Conservation (phyloP, 345 rosid species). For the Salix exigua region DNA sequence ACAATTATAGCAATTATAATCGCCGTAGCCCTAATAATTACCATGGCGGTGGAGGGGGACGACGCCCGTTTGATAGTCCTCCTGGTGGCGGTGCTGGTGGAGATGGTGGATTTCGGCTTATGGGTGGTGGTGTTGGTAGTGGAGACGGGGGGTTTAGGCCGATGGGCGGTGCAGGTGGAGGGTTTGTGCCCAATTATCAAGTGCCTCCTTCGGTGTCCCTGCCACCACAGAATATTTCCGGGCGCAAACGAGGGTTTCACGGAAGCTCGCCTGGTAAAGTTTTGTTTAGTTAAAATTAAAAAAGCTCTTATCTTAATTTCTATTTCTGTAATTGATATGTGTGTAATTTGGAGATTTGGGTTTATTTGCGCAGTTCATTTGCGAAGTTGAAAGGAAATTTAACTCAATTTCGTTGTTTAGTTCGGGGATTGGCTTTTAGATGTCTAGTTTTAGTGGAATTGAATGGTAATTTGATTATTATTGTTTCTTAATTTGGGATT, state of each 20-base stretch:
- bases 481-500: no score
- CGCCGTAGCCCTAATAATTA: constrained; percentile 64
- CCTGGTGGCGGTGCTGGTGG: constrained; percentile 41
- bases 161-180: constrained; percentile 23
- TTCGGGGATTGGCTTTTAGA: no score
- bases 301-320: no score
- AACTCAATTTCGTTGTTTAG: no score
- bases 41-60: constrained; percentile 40
- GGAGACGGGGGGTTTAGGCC: constrained; percentile 32
- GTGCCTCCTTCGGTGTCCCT: constrained; percentile 21
- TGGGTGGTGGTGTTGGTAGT: constrained; percentile 25
- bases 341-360: no score
- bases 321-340: no score
- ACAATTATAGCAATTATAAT: constrained; percentile 23
- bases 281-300: not conserved
- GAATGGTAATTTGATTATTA: no score
- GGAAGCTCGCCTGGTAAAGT: constrained; percentile 44
- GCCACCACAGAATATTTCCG: constrained; percentile 37
- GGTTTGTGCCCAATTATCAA: constrained; percentile 29
- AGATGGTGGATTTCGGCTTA: constrained; percentile 32
- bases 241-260: constrained; percentile 64
- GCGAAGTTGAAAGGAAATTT: no score
- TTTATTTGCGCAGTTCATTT: no score
- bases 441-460: no score
- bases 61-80: constrained; percentile 57